These are phyloP conservation scores for Helenozyma baotianmanensis DNA, from an alignment of 805 yeast species.

Conservation along the genomic window DNA sequence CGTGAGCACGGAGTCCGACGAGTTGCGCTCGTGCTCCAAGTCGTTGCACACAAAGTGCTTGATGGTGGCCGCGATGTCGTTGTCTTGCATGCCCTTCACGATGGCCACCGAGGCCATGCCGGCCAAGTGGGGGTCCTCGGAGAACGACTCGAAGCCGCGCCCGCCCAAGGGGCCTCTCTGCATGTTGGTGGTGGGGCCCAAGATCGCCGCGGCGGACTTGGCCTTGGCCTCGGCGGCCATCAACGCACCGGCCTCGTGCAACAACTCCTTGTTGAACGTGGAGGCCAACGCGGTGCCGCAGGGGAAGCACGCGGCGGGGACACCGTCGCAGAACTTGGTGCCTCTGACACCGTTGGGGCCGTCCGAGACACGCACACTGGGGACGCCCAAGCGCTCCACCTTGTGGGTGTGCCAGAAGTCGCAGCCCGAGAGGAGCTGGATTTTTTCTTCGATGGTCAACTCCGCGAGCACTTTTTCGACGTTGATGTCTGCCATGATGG, in stretches of 20 bases:
- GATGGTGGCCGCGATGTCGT: constrained; percentile 27
- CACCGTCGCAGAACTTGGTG: constrained; percentile 23
- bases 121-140: constrained; percentile 30
- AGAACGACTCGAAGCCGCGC: constrained; percentile 30
- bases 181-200: constrained; percentile 31
- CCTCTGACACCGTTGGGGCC: constrained; percentile 35
- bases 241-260: constrained; percentile 25
- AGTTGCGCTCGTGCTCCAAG: constrained; percentile 27
- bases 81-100: constrained; percentile 25
- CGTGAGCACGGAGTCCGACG: constrained; percentile 25
- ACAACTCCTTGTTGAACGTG: constrained; percentile 25
- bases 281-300: constrained; percentile 33
- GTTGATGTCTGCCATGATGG: constrained; percentile 18
- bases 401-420: constrained; percentile 51
- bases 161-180: constrained; percentile 34
- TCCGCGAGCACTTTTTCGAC: constrained; percentile 20
- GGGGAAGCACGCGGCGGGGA: constrained; percentile 30
- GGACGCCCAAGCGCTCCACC: constrained; percentile 38
- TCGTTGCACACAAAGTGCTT: constrained; percentile 33
- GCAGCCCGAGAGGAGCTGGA: constrained; percentile 33
- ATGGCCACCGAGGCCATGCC: constrained; percentile 24
- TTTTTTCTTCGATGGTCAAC: constrained; percentile 24
- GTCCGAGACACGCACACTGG: constrained; percentile 40
- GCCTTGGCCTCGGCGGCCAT: constrained; percentile 31
- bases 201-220: constrained; percentile 26